A percentile compares a stretch with the other conserved stretches of the same genome.
Conservation (phyloP, 495 filamentous ascomycete species). For the Extremus antarcticus region DNA sequence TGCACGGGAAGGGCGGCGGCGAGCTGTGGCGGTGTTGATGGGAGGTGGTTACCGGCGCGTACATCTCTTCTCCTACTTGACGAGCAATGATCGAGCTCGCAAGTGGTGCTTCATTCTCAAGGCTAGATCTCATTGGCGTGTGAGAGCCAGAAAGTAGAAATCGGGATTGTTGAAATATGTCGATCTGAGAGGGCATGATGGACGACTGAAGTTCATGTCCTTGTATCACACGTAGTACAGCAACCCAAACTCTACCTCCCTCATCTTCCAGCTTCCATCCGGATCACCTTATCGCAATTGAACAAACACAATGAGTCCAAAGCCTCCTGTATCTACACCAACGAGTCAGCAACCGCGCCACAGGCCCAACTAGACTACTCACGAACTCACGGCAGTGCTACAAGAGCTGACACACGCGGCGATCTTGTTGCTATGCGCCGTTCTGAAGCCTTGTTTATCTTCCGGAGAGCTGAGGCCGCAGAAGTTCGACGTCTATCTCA, state of each 20-base stretch:
- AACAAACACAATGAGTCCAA: background rate
- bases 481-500: background rate
- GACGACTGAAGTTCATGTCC: no score
- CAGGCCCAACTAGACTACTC: no score
- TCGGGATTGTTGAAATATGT: no score
- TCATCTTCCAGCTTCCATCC: background rate
- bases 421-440: background rate
- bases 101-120: no score
- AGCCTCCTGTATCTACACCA: background rate
- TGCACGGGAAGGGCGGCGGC: background rate
- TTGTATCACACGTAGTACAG: no score
- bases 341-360: background rate
- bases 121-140: no score
- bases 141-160: no score
- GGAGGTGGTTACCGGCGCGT: background rate
- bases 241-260: no score
- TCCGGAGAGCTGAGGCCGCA: background rate
- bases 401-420: background rate
- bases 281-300: background rate
- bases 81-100: no score
- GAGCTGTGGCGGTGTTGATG: background rate
- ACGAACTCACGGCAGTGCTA: no score
- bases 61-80: background rate
- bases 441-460: background rate
- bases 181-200: no score